Evolutionary conservation across 345 rosid genomes (phyloP).

Genomic region (Microcos paniculata): DNA sequence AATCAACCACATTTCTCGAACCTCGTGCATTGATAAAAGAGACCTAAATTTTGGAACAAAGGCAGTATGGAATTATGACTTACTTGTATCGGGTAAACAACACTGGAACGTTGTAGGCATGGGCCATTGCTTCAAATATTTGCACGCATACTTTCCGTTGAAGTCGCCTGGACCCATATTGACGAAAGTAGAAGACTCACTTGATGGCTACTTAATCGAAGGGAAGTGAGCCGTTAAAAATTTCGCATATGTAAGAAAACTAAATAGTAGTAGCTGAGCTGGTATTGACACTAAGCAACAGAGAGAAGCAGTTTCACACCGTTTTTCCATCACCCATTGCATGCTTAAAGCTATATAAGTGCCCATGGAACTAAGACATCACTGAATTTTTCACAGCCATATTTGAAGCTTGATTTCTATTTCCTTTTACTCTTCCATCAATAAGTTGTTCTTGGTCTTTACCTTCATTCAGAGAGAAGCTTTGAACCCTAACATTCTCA

Average conservation of each 20-base stretch:
- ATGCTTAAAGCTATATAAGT: slow-evolving; percentile 53
- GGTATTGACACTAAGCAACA: slow-evolving; percentile 6
- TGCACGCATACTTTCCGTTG: slow-evolving; percentile 70
- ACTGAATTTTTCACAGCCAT: slow-evolving; percentile 30
- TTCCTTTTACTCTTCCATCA: slow-evolving; percentile 38
- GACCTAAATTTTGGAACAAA: not conserved
- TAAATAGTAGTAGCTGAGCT: slow-evolving; percentile 18
- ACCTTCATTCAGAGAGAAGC: slow-evolving; percentile 44
- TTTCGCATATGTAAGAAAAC: slow-evolving; percentile 8
- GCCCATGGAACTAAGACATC: slow-evolving; percentile 28
- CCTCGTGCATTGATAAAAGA: not conserved
- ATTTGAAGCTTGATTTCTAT: slow-evolving; percentile 32
- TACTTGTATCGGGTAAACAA: slow-evolving; percentile 79
- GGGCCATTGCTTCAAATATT: slow-evolving; percentile 90
- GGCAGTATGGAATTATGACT: slow-evolving; percentile 19
- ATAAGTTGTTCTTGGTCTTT: slow-evolving; percentile 34
- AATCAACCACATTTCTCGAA: not conserved
- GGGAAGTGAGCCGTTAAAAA: slow-evolving; percentile 51
- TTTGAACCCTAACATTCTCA: slow-evolving; percentile 28
- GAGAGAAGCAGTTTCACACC: slow-evolving; percentile 34
- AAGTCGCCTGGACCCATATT: slow-evolving; percentile 84
- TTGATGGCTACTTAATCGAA: slow-evolving; percentile 89
- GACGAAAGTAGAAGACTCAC: slow-evolving; percentile 89
- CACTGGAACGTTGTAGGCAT: slow-evolving; percentile 63
- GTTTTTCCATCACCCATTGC: slow-evolving; percentile 49